These are phyloP conservation scores for Epichloe hybrida DNA, from an alignment of 2,329 filamentous ascomycete genomes.

Conservation along the genomic window DNA sequence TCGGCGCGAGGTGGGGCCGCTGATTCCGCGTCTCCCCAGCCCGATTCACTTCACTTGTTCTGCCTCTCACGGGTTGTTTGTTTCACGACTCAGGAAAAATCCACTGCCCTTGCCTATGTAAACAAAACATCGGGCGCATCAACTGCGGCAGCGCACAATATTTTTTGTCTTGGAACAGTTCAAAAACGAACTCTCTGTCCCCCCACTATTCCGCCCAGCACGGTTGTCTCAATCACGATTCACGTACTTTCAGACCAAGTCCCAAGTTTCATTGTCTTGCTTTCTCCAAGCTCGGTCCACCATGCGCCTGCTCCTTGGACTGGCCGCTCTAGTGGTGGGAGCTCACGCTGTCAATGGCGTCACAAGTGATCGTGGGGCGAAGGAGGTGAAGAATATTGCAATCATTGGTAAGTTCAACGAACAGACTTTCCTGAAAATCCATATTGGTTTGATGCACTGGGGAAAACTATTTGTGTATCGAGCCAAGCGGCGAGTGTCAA, in stretches of 20 bases:
- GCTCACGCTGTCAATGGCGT: slow-evolving; percentile 7
- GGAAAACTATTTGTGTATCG: no score
- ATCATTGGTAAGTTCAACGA: slow-evolving; percentile 20
- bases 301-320: slow-evolving; percentile 4
- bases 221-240: no score
- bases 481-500: no score
- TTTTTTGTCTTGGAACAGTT: not conserved
- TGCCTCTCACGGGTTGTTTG: not conserved
- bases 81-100: not conserved
- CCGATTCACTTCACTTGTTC: not conserved
- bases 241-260: no score
- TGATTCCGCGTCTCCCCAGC: no score
- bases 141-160: not conserved
- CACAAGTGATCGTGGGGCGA: slow-evolving; percentile 2
- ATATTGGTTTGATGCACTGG: no score
- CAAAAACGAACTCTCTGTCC: no score
- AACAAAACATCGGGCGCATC: not conserved
- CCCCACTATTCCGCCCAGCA: no score
- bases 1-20: not conserved
- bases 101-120: not conserved
- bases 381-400: slow-evolving; percentile 20
- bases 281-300: not conserved
- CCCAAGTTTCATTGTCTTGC: no score
- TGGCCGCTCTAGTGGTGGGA: slow-evolving; percentile 7
- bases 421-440: not conserved